Base-by-base conservation (phyloP, 2,329 filamentous ascomycete genomes). In the Cytospora piceicola region DNA sequence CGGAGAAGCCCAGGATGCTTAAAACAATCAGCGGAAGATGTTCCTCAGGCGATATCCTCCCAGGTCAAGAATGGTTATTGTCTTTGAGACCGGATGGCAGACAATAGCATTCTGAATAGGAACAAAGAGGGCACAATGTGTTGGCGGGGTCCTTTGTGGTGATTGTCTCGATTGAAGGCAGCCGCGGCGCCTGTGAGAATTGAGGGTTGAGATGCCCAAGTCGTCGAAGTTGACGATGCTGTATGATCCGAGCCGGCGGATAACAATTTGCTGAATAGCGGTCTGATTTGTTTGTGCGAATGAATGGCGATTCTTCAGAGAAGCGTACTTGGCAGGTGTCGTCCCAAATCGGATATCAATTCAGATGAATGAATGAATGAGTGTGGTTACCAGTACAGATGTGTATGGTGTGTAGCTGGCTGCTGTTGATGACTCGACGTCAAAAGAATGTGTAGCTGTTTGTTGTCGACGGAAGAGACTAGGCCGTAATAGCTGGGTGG, bases 231-330 rank as follows among this genome's bases (percentile, higher is more conserved):
- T 54, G 24, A 65, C 51, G 66, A 65, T 59, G 58, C 55, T 58
- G n/a, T 63, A n/a, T 63, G 49, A 54, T 67, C 66, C 66, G 66
- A 34, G 36, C 66, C 66, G 32, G 66, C 66, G 66, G 66, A 65
- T 65, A 60, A 59, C 36, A 36, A 56, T 39, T 42, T 62, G 55
- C 52, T 59, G 39, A 27, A 49, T 58, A 46, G 36, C 55, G 57
- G 36, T 42, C 49, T 34, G 60, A 56, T 64, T 42, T 46, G 60
- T 63, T 54, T 9, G 53, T 49, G 60, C 24, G 34, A 32, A 62
- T 62, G 60, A 62, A 49, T 27, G 63, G 63, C 63, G 58, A n/a
- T 42, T 42, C 46, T 56, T 39, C 52, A 32, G 54, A 22, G 52
- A 49, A 24, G 60, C 53, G 60, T 54, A 51, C 36, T 56, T 52